These are phyloP conservation scores for Scopulariopsis brevicaulis DNA, from an alignment of 2,329 filamentous ascomycete genomes.

Conservation along the genomic window DNA sequence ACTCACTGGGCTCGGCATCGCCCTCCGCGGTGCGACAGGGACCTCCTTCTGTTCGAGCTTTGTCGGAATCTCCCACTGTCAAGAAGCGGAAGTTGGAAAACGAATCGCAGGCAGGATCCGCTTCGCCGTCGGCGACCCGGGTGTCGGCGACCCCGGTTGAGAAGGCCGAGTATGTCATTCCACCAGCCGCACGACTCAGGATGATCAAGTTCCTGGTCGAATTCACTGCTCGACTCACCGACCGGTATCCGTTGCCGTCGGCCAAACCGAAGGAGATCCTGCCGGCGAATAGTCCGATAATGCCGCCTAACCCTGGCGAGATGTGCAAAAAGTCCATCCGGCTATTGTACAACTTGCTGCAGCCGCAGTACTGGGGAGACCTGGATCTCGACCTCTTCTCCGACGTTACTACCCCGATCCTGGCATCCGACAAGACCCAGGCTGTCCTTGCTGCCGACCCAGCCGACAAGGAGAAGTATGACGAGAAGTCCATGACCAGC, in stretches of 20 bases:
- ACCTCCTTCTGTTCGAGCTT: conserved; percentile 12
- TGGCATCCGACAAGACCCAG: conserved; percentile 68
- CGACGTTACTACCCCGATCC: conserved; percentile 66
- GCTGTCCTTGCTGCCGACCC: conserved; percentile 47
- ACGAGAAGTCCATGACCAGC: conserved; percentile 73
- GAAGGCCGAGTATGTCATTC: conserved; percentile 56
- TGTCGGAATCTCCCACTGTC: conserved; percentile 59
- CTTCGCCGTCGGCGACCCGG: neutral
- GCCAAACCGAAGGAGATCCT: conserved; percentile 49
- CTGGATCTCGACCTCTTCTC: conserved; percentile 85
- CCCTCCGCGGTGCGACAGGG: neutral
- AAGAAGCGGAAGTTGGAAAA: conserved; percentile 70
- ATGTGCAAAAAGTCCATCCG: conserved; percentile 77
- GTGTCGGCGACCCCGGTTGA: conserved; percentile 25
- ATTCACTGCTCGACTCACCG: conserved; percentile 83
- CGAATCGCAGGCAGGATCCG: conserved; percentile 16
- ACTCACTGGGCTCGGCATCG: conserved; percentile 16
- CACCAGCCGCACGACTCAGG: conserved; percentile 55
- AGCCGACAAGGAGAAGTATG: conserved; percentile 57
- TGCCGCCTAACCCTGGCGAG: conserved; percentile 52
- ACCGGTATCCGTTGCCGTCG: conserved; percentile 70
- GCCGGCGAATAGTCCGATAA: conserved; percentile 3
- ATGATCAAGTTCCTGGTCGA: conserved; percentile 93
- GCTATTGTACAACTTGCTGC: conserved; percentile 73
- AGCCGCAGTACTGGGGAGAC: conserved; percentile 83